Percentiles rank a stretch among this genome's conserved stretches.
Evolutionary conservation across 2,329 filamentous ascomycete genomes (phyloP).

Genomic region (Volutella citrinella): DNA sequence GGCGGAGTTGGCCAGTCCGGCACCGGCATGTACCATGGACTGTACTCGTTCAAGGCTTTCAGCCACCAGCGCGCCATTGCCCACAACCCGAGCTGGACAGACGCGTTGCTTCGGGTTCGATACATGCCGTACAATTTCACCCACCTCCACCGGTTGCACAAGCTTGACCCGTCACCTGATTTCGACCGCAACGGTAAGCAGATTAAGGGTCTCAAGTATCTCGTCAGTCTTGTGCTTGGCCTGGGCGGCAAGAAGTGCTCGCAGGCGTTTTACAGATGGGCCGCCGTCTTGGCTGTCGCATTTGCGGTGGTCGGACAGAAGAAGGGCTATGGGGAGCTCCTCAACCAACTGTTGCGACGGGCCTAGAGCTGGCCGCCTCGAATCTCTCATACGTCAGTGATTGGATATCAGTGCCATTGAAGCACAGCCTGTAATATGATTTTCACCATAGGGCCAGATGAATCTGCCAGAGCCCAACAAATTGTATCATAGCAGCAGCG

Average conservation of each 20-base stretch:
- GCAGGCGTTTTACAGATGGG: slow-evolving; percentile 52
- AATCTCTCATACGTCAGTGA: too few species aligned
- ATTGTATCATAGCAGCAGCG: too few species aligned
- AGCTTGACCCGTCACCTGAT: slow-evolving; percentile 49
- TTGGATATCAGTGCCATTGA: too few species aligned
- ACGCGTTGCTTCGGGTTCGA: slow-evolving; percentile 59
- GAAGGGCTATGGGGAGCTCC: slow-evolving; percentile 27
- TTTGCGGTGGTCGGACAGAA: slow-evolving; percentile 33
- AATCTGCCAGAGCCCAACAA: too few species aligned
- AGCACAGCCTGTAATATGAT: too few species aligned
- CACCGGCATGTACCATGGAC: slow-evolving; percentile 46
- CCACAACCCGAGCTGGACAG: slow-evolving; percentile 35
- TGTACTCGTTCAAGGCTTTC: slow-evolving; percentile 44
- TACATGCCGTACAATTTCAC: slow-evolving; percentile 59
- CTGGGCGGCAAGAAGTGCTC: slow-evolving; percentile 49
- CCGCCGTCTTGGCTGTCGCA: slow-evolving; percentile 38
- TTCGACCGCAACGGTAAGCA: slow-evolving; percentile 60
- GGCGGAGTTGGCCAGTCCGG: slow-evolving; percentile 50
- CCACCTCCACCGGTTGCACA: slow-evolving; percentile 43
- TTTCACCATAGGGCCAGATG: too few species aligned
- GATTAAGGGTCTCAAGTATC: slow-evolving; percentile 51
- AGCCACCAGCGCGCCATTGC: slow-evolving; percentile 38
- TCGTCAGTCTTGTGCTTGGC: slow-evolving; percentile 47
- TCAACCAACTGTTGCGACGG: slow-evolving; percentile 33
- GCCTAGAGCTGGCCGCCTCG: too few species aligned